Evolutionary conservation across 2,329 filamentous ascomycete species (phyloP), one percentile per base, ranked within the genome.

Genomic region (Colletotrichum chrysophilum): DNA sequence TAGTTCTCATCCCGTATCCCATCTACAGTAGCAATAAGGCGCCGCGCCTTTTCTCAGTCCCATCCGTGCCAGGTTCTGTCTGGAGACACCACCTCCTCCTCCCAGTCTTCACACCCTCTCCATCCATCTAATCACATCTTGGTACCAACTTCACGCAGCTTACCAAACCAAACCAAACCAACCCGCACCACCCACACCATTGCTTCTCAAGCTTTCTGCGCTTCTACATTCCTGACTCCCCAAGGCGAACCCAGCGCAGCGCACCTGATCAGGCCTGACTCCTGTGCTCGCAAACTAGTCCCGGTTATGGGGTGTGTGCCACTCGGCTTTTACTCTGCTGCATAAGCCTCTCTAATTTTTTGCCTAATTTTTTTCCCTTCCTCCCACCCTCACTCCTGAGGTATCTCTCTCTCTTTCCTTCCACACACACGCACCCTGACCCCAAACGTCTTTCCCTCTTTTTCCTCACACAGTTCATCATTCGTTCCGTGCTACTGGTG

Each of bases 251-350:
- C 74, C 74, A 74, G 74, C 74, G 70, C 34, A 30, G 36, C 43
- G 43, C 70, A 75, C 71, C 71, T 76, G 75, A 76, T 70, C 68
- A 70, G 38, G 69, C 73, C 73, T 77, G 75, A 76, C 75, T 77
- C 75, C 43, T 66, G 61, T 64, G 62, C 70, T 77, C 76, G 76
- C 76, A 76, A 76, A 73, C 76, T 71, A 74, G 74, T 70, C 70
- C 74, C 66, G 62, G 68, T 76, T 71, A 70, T 64, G 70, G 74
- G 68, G 68, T 28, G 64, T 68, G 64, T 64, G 55, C 52, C 30
- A 48, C 66, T 72, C 64, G 73, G 73, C 65, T 66, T 70, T 72
- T 43, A 69, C 69, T 73, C 38, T 61, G 69, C 38, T 66, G 76
- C 76, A 77, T 73, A 68, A 76, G 76, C 76, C 70, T 76, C 56